phyloP scores from a whole-genome alignment of 441 rosid genomes.

The Melastoma candidum region DNA sequence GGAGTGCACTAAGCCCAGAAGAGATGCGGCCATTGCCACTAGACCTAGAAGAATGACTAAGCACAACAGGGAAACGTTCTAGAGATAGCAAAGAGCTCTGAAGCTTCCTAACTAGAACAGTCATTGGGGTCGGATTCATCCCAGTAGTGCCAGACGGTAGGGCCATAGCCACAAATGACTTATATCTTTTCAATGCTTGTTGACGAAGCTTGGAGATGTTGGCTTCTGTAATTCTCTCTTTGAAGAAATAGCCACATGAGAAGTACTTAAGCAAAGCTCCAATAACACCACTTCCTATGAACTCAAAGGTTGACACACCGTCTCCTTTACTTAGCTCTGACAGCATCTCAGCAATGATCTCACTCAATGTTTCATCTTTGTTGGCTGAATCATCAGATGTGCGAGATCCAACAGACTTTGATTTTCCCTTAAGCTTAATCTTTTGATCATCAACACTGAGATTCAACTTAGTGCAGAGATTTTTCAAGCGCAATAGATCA shows the following conservation, averaged over 20 bases:
- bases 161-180: conserved; percentile 64
- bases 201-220: conserved; percentile 79
- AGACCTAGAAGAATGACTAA: conserved; percentile 90
- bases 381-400: conserved; percentile 48
- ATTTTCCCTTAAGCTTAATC: conserved; percentile 83
- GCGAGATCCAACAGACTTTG: conserved; percentile 58
- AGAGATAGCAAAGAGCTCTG: conserved; percentile 91
- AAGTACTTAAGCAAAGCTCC: conserved; percentile 88
- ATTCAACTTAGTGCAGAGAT: conserved; percentile 76
- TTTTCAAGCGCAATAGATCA: conserved; percentile 80
- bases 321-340: conserved; percentile 89
- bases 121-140: conserved; percentile 53
- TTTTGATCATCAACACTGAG: conserved; percentile 80
- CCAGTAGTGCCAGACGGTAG: conserved; percentile 56
- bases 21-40: conserved; percentile 93
- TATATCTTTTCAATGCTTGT: conserved; percentile 73
- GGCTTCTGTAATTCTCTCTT: conserved; percentile 73
- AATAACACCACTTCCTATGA: conserved; percentile 97
- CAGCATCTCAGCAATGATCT: conserved; percentile 75
- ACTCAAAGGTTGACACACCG: conserved; percentile 99
- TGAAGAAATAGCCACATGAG: conserved; percentile 76
- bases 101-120: conserved; percentile 91
- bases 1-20: conserved; percentile 88
- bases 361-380: conserved; percentile 83
- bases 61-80: conserved; percentile 96